Evolutionary conservation across 2,329 filamentous ascomycete genomes (phyloP), one percentile per base, ranked within the genome.

Genomic region (Ascochyta rabiei): DNA sequence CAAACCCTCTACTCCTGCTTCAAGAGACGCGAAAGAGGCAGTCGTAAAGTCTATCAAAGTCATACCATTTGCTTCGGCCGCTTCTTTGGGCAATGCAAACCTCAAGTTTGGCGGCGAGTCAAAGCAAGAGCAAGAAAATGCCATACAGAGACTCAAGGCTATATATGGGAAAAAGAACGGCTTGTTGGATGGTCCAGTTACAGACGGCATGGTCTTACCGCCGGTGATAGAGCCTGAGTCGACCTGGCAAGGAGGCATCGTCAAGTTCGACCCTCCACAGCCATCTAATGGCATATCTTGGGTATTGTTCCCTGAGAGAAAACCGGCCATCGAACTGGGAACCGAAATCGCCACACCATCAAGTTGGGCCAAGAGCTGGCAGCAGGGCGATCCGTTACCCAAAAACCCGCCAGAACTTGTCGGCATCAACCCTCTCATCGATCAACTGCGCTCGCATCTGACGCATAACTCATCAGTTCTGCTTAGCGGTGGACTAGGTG

Each of bases 91-190:
- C 34, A 83, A 81, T 31, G 82, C 88, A 40, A 89, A 88, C 0
- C 80, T 97, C 19, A 91, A 87, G 65, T 96, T 98, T 69, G 93
- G 93, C 4, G 91, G 92, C 13, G 91, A 96, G 64, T 90, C 91
- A 0, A 90, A 91, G 64, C 84, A 89, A 6, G 90, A 95, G 63
- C 87, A 88, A 47, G 91, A 96, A 68, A 91, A 92, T 62, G 86
- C 87, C 3, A 80, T 85, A 13, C 88, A 89, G 67, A 85, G 85
- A 38, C 86, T 96, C 57, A 85, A 86, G 59, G 83, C 87, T 10
- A 83, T 91, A 3, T 95, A 95, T 63, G 84, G 86, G 18, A 82
- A 80, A 26, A 83, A 84, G 19, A 76, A 80, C 38, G 86, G 89
- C 1, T 74, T 98, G 16, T 79, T 98, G 1, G 85, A 89, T 50